A percentile compares a stretch with the other conserved stretches of the same genome.
These are phyloP conservation scores for Polychaeton citri DNA, from an alignment of 2,329 filamentous ascomycete genomes.

Conservation along the genomic window DNA sequence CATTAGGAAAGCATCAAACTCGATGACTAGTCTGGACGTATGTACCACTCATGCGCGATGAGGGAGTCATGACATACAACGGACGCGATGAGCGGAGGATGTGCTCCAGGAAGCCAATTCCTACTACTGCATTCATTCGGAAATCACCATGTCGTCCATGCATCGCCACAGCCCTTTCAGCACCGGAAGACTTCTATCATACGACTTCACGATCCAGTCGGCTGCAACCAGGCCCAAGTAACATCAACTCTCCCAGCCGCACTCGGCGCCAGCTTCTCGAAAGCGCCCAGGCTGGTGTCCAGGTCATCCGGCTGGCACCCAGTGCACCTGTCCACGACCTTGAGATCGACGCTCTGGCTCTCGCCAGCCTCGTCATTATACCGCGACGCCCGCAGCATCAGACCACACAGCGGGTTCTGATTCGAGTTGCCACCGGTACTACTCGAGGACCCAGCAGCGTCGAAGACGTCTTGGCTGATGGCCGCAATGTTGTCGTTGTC, in stretches of 20 bases:
- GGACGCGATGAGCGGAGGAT: no score
- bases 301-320: conserved; percentile 36
- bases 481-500: conserved; percentile 49
- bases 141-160: no score
- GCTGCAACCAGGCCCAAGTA: conserved; percentile 20
- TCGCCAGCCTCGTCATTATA: conserved; percentile 32
- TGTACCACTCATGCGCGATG: no score
- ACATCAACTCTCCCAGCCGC: conserved; percentile 18
- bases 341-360: conserved; percentile 43
- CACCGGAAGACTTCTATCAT: no score
- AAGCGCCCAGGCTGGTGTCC: conserved; percentile 36
- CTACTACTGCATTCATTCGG: no score
- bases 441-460: conserved; percentile 36
- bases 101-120: no score
- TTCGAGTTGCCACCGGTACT: conserved; percentile 36
- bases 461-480: conserved; percentile 54
- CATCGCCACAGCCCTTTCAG: no score
- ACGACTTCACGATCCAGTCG: no score
- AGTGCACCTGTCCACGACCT: conserved; percentile 54
- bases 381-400: conserved; percentile 48
- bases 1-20: no score
- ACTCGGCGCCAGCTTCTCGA: conserved; percentile 30
- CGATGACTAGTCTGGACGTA: no score
- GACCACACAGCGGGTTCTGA: conserved; percentile 53
- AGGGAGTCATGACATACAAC: no score